Base-by-base conservation (phyloP, 2,329 filamentous ascomycete genomes). In the Colletotrichum godetiae region DNA sequence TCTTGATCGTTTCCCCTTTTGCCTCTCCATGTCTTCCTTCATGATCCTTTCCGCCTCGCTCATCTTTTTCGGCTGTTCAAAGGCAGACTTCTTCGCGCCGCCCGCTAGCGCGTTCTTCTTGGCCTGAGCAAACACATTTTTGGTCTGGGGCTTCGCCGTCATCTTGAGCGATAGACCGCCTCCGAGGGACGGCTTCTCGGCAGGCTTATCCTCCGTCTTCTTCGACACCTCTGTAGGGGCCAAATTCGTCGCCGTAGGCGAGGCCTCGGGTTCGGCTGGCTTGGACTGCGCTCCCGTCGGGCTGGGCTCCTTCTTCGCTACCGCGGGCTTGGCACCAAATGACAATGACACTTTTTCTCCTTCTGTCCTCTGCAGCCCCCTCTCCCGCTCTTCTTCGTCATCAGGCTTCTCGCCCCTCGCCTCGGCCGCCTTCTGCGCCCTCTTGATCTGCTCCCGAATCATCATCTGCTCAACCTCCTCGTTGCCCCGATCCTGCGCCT, bases 1-100 rank as follows among this genome's bases (percentile, higher is more conserved):
- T 60, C 90, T 85, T 42, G 86, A 82, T 68, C 92, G 87, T 80
- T 95, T 95, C 75, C 88, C 87, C 78, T 95, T 92, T 82, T 94
- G 95, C 75, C 89, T 87, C 77, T 95, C 93, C 82, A 94, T 88
- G 79, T 95, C 93, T 77, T 94, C 92, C 82, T 93, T 94, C 95
- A 97, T 98, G 78, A 97, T 97, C 66, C 93, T 89, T 83, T 96
- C 95, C 3, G 92, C 93, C 80, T 97, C 94, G 78, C 93, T 96
- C 89, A 97, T 96, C 78, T 94, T 97, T 86, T 94, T 95, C 2
- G 91, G 92, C 67, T 89, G 88, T 74, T 91, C 90, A 12, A 86
- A 88, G 37, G 84, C 78, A 1, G 81, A 75, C 80, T 94, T 94
- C 82, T 94, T 94, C 3, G 88, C 84, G 1, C 89, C 88, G 0